Evolutionary conservation across 768 basidiomycete species (phyloP).

Genomic region (Royoungia palumana): DNA sequence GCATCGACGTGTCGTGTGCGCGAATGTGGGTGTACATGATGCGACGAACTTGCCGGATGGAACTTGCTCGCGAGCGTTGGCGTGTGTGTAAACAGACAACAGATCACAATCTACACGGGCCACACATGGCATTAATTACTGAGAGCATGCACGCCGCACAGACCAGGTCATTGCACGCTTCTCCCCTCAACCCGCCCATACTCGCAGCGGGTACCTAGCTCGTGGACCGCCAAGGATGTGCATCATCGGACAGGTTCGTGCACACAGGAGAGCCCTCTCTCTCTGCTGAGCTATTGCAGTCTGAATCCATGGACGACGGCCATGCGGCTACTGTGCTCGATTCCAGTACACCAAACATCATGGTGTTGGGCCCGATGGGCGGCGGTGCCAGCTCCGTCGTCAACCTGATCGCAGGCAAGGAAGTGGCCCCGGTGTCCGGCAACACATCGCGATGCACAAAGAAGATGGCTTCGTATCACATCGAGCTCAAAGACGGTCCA

Average conservation of each 20-base stretch:
- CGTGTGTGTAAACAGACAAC: background rate
- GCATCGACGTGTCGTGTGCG: conserved; percentile 11
- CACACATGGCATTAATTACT: conserved; percentile 10
- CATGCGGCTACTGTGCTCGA: background rate
- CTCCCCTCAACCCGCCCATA: background rate
- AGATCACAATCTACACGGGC: conserved; percentile 6
- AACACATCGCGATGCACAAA: conserved; percentile 18
- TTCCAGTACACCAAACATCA: conserved; percentile 16
- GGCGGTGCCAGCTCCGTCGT: conserved; percentile 29
- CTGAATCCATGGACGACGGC: background rate
- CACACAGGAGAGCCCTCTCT: background rate
- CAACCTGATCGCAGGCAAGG: conserved; percentile 28
- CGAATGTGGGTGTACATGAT: conserved; percentile 18
- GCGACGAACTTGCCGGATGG: no score
- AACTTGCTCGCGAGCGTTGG: no score
- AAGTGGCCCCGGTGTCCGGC: conserved; percentile 19
- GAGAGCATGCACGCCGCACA: conserved; percentile 5
- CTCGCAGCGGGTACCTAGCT: background rate
- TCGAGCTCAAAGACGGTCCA: conserved; percentile 10
- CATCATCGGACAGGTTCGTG: conserved; percentile 17
- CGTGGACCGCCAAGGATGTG: conserved; percentile 11
- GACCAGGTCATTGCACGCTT: background rate
- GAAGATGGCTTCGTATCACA: conserved; percentile 12
- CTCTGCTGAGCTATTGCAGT: conserved; percentile 8
- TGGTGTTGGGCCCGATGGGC: conserved; percentile 26